A percentile compares a stretch with the other conserved stretches of the same genome.
Conservation (phyloP, 805 yeast species). For the Brettanomyces bruxellensis region DNA sequence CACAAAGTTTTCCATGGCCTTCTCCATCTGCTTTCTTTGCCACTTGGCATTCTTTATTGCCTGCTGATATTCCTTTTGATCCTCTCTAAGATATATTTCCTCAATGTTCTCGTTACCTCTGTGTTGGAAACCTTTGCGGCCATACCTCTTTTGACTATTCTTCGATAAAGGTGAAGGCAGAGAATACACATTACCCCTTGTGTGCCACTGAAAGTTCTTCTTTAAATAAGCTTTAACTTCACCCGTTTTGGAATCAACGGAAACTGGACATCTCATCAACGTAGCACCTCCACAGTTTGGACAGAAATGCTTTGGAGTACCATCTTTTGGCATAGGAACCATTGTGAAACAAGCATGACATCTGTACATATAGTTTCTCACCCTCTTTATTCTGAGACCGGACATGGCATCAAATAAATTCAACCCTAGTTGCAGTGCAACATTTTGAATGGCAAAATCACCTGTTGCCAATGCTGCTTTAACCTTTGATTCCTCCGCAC, state of each 20-base stretch:
- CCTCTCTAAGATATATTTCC: constrained; percentile 68
- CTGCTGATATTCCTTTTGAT: constrained; percentile 86
- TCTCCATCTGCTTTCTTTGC: constrained; percentile 80
- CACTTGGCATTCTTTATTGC: constrained; percentile 84
- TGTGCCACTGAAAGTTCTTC: constrained; percentile 88
- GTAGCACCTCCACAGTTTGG: constrained; percentile 94
- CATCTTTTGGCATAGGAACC: constrained; percentile 68
- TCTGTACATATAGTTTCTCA: constrained; percentile 87
- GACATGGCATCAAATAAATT: constrained; percentile 76
- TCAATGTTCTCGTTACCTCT: constrained; percentile 44
- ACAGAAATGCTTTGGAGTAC: constrained; percentile 80
- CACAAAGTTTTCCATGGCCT: constrained; percentile 76
- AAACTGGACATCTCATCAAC: constrained; percentile 80
- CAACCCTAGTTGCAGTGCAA: constrained; percentile 82
- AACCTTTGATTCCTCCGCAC: constrained; percentile 21
- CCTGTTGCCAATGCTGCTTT: constrained; percentile 86
- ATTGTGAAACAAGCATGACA: constrained; percentile 95
- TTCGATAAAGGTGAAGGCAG: constrained; percentile 84
- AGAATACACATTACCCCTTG: constrained; percentile 74
- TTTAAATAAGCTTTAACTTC: constrained; percentile 81
- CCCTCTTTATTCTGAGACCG: constrained; percentile 76
- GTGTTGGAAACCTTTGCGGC: constrained; percentile 76
- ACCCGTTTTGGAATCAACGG: constrained; percentile 73
- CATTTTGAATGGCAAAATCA: constrained; percentile 97
- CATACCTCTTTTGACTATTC: constrained; percentile 58